Base-by-base conservation (phyloP, 148 eudicot genomes). In the Chenopodium berlandieri region DNA sequence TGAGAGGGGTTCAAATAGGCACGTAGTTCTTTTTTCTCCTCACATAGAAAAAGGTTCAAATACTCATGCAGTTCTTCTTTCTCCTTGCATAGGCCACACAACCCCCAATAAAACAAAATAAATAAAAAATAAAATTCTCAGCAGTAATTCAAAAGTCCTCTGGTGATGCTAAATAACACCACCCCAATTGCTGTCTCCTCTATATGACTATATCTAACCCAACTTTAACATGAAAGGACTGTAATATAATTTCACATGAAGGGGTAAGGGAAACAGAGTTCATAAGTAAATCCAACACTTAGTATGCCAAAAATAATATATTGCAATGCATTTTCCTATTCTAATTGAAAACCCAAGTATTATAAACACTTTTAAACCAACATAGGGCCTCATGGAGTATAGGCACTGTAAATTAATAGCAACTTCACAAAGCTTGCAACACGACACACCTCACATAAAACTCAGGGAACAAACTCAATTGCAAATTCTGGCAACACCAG, bases 321-420 rank as follows among this genome's bases (percentile, higher is more conserved):
- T 62, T 7, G 66, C 5, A 62, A 62, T 22, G 9, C 62, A 56
- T 56, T 56, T 56, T 56, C 62, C 25, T 62, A 62, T 20, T 62
- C 66, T 22, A 62, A 22, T 62, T 20, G 25, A 7, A 56, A 9
- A 62, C 13, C 19, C 25, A 62, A 5, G 66, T 22, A 62, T 62
- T 62, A 40, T 40, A 7, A n/a, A n/a, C 72, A 31, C 44, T 40
- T 40, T 69, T 9, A 32, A 37, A 67, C 17, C 16, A 6, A 13
- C 34, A 32, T 20, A 62, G 63, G 37, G 37, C 71, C 73, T 37
- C 73, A 34, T 32, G 73, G 73, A 70, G 47, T 70, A 70, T 67
- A 27, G 14, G 63, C 17, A 67, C 71, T 67, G 2, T 32, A 40
- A 40, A 7, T 40, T 40, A 11, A 69, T 71, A 71, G 19, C 48